A percentile compares a stretch with the other conserved stretches of the same genome.
Evolutionary conservation across 2,329 filamentous ascomycete species (phyloP).

Genomic region (Intubia oerlemansii): DNA sequence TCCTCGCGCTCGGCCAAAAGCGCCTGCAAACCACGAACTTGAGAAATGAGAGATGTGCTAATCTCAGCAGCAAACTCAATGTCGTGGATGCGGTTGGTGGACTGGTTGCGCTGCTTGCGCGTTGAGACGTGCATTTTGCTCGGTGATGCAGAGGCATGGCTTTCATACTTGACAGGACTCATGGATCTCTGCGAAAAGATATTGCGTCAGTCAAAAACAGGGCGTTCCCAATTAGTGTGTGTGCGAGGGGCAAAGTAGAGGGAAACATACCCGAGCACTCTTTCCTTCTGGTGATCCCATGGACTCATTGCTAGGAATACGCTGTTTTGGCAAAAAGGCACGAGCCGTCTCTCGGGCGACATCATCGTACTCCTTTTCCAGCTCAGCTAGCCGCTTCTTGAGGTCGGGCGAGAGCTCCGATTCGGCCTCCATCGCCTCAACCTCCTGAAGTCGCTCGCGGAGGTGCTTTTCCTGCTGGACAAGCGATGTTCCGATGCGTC

Average conservation of each 20-base stretch:
- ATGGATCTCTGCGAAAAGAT: conserved; percentile 55
- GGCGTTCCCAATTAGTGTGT: too few species aligned
- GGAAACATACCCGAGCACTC: conserved; percentile 30
- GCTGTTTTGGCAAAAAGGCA: conserved; percentile 69
- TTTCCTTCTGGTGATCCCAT: conserved; percentile 29
- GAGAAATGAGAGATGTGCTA: conserved; percentile 80
- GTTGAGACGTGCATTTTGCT: conserved; percentile 77
- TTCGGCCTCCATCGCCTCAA: conserved; percentile 57
- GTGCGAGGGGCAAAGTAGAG: too few species aligned
- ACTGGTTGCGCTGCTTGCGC: conserved; percentile 77
- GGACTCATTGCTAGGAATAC: conserved; percentile 49
- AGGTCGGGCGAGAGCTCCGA: conserved; percentile 66
- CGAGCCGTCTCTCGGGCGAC: conserved; percentile 76
- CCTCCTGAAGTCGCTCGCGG: conserved; percentile 59
- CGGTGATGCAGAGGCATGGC: conserved; percentile 65
- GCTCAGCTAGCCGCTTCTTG: conserved; percentile 59
- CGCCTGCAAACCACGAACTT: conserved; percentile 76
- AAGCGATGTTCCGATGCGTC: conserved; percentile 68
- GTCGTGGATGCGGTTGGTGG: conserved; percentile 72
- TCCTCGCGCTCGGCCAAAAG: conserved; percentile 78
- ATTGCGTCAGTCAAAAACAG: too few species aligned
- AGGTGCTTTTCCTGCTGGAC: conserved; percentile 74
- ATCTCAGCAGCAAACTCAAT: conserved; percentile 98
- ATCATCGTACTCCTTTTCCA: conserved; percentile 91
- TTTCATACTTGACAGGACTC: conserved; percentile 61